A percentile compares a stretch with the other conserved stretches of the same genome.
These are phyloP conservation scores for Magnolia changhungtana DNA, from an alignment of 164 flowering plant species.

Conservation along the genomic window DNA sequence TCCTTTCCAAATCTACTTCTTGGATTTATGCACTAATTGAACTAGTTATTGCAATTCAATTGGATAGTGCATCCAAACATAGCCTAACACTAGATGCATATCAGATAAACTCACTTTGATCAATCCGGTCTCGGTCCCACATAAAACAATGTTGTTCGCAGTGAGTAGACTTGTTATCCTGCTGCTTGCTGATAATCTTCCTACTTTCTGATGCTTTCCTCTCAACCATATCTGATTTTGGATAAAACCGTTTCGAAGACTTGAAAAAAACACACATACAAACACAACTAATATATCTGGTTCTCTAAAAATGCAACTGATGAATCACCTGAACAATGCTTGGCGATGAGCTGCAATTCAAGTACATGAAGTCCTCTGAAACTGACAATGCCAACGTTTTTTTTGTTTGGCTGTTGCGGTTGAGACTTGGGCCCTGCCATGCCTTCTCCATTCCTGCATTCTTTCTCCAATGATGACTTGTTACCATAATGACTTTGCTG, in stretches of 20 bases:
- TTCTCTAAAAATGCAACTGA: not conserved
- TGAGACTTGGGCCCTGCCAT: constrained; percentile 37
- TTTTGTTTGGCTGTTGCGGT: constrained; percentile 37
- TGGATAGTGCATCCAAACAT: not conserved
- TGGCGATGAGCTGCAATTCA: constrained; percentile 52
- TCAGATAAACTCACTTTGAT: constrained; percentile 49
- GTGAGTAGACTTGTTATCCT: constrained; percentile 68
- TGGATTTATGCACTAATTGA: too few relatives aligned
- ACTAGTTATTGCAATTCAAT: too few relatives aligned
- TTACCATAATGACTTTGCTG: too few relatives aligned
- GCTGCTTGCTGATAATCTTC: constrained; percentile 78
- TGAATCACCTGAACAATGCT: constrained; percentile 47
- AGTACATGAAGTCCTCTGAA: constrained; percentile 78
- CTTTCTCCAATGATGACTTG: constrained; percentile 3
- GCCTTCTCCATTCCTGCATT: constrained; percentile 60
- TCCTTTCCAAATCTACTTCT: too few relatives aligned
- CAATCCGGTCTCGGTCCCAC: constrained; percentile 72
- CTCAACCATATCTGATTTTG: constrained; percentile 75
- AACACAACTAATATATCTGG: not conserved
- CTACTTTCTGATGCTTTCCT: constrained; percentile 57
- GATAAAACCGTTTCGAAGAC: not conserved
- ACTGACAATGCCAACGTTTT: constrained; percentile 51
- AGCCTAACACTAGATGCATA: not conserved
- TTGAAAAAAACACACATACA: too few relatives aligned
- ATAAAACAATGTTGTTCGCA: constrained; percentile 66